Conservation (phyloP, 2,329 filamentous ascomycete species). For the Scolecobasidium constrictum region DNA sequence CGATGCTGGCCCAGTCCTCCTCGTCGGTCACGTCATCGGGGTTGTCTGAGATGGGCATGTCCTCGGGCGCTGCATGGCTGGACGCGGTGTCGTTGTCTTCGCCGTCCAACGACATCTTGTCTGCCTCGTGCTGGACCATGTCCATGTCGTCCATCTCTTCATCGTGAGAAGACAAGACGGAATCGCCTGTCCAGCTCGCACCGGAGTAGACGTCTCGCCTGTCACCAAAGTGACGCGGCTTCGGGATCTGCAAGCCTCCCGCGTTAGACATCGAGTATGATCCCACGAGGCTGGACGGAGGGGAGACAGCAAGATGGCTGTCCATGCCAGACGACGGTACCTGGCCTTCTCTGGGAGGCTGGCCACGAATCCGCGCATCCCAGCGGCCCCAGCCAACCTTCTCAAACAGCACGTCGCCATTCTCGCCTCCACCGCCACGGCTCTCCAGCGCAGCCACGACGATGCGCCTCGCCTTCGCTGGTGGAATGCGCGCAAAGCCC, state of each 20-base stretch:
- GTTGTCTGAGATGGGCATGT: slow-evolving; percentile 57
- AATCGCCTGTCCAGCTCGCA: slow-evolving; percentile 58
- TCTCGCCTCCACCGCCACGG: slow-evolving; percentile 47
- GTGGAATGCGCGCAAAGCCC: slow-evolving; percentile 80
- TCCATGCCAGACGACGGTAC: slow-evolving; percentile 19
- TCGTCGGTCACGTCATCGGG: slow-evolving; percentile 80
- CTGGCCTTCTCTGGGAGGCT: slow-evolving; percentile 35
- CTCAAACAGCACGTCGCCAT: slow-evolving; percentile 72
- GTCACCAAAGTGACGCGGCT: slow-evolving; percentile 1
- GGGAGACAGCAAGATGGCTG: slow-evolving; percentile 28
- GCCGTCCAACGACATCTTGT: slow-evolving; percentile 86
- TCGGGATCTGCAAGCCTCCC: slow-evolving; percentile 37
- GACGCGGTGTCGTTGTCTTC: slow-evolving; percentile 57
- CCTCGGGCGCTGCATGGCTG: slow-evolving; percentile 57
- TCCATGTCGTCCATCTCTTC: slow-evolving; percentile 50
- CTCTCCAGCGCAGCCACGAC: slow-evolving; percentile 89
- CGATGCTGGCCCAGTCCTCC: slow-evolving; percentile 89
- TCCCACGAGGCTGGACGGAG: slow-evolving; percentile 39
- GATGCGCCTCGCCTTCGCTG: slow-evolving; percentile 78
- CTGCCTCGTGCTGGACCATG: slow-evolving; percentile 75
- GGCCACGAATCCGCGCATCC: slow-evolving; percentile 69
- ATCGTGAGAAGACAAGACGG: slow-evolving; percentile 62
- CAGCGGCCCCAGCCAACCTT: slow-evolving; percentile 97
- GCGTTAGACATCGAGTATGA: slow-evolving; percentile 30
- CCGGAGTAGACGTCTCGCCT: slow-evolving; percentile 32